A percentile compares a stretch with the other conserved stretches of the same genome.
phyloP scores from a whole-genome alignment of 2,329 filamentous ascomycete genomes.

The Pseudocercospora macadamiae region DNA sequence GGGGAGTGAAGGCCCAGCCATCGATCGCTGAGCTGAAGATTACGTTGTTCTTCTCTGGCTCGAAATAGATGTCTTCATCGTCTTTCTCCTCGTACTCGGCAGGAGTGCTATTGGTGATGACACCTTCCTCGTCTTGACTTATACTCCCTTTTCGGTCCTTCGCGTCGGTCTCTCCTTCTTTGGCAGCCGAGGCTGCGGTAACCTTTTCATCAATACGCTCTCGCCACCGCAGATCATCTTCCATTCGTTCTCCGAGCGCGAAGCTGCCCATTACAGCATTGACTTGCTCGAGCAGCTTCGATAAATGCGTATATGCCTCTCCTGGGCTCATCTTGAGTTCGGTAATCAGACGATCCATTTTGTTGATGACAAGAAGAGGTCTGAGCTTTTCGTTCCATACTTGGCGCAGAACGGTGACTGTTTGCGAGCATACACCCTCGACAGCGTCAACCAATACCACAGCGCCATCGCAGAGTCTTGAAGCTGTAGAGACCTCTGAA shows the following conservation, averaged over 20 bases:
- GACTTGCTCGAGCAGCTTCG: conserved; percentile 88
- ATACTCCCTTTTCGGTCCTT: conserved; percentile 50
- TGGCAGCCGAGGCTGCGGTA: conserved; percentile 61
- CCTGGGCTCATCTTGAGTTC: conserved; percentile 90
- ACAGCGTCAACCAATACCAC: conserved; percentile 95
- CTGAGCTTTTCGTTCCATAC: conserved; percentile 96
- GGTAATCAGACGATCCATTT: conserved; percentile 92
- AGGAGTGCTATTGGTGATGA: conserved; percentile 51
- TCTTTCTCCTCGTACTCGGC: conserved; percentile 82
- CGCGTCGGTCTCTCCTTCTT: conserved; percentile 32
- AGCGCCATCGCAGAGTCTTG: conserved; percentile 89
- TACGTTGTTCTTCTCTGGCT: conserved; percentile 97
- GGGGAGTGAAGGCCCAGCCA: conserved; percentile 97
- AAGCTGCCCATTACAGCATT: conserved; percentile 98
- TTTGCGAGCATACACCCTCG: conserved; percentile 97
- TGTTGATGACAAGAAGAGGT: conserved; percentile 94
- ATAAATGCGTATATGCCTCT: conserved; percentile 88
- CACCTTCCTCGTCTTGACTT: conserved; percentile 57
- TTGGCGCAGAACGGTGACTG: conserved; percentile 92
- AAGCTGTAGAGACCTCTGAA: conserved; percentile 95
- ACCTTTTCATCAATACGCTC: conserved; percentile 88
- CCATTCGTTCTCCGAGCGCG: conserved; percentile 97
- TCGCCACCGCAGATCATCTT: conserved; percentile 94
- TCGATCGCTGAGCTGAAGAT: conserved; percentile 98
- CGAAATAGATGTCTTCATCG: conserved; percentile 97